Evolutionary conservation across 1,284 basidiomycete species (phyloP).

Genomic region (Rhodotorula sp.): DNA sequence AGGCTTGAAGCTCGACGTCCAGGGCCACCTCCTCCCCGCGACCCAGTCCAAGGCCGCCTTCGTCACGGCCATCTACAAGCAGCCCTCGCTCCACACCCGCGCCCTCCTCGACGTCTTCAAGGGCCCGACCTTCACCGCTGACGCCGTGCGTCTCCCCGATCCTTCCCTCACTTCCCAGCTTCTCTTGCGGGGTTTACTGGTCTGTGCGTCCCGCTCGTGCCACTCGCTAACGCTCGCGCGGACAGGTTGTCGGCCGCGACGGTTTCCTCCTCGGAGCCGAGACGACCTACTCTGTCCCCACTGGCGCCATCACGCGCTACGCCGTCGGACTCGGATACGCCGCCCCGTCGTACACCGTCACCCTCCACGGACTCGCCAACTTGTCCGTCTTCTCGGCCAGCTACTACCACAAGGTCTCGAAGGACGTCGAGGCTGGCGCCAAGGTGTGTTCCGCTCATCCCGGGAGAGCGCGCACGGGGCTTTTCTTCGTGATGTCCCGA

Average conservation of each 20-base stretch:
- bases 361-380: slow-evolving; percentile 92
- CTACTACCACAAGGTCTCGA: slow-evolving; percentile 97
- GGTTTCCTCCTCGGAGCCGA: slow-evolving; percentile 97
- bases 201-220: background rate
- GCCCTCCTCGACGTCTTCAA: slow-evolving; percentile 92
- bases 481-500: no score
- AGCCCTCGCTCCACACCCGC: slow-evolving; percentile 91
- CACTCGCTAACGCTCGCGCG: background rate
- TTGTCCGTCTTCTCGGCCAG: slow-evolving; percentile 89
- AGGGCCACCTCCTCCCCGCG: slow-evolving; percentile 79
- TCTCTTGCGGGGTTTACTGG: no score
- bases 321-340: slow-evolving; percentile 90
- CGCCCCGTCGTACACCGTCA: slow-evolving; percentile 94
- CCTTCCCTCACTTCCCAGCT: no score
- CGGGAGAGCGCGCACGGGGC: background rate
- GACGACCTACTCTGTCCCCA: slow-evolving; percentile 92
- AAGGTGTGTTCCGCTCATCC: slow-evolving; percentile 56
- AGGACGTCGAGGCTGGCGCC: slow-evolving; percentile 95
- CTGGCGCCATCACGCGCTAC: slow-evolving; percentile 88
- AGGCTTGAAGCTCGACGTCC: slow-evolving; percentile 88
- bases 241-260: slow-evolving; percentile 77
- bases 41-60: slow-evolving; percentile 77
- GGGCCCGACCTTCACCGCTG: slow-evolving; percentile 95
- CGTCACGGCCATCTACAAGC: slow-evolving; percentile 85
- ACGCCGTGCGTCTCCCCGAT: slow-evolving; percentile 58